Evolutionary conservation across 176 grass and related monocot species (phyloP).

Genomic region (Oryza meyeriana): DNA sequence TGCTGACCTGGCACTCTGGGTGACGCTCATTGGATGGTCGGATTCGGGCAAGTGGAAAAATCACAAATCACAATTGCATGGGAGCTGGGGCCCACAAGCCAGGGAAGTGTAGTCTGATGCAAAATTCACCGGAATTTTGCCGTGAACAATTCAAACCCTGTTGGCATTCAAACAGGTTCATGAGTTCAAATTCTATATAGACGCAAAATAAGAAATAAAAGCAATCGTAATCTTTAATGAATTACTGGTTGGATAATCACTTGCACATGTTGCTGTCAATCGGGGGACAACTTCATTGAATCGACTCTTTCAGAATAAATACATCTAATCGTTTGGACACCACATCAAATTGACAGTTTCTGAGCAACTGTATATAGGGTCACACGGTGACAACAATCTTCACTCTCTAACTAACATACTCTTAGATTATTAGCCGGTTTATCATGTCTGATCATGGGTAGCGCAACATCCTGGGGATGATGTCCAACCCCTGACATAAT

Average conservation of each 20-base stretch:
- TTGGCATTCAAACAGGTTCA: not conserved
- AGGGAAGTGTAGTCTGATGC: not conserved
- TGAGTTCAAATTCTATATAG: not conserved
- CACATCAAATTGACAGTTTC: not conserved
- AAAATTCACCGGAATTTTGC: not conserved
- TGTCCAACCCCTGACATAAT: not conserved
- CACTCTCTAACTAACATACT: constrained; percentile 5
- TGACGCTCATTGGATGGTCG: constrained; percentile 32
- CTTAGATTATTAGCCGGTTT: constrained; percentile 32
- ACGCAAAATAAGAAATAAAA: not conserved
- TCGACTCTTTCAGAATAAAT: not conserved
- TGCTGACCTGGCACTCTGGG: constrained; percentile 30
- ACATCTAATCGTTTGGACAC: not conserved
- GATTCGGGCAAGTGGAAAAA: constrained; percentile 28
- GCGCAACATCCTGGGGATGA: not conserved
- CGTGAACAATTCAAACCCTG: not conserved
- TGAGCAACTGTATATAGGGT: not conserved
- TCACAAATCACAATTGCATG: not conserved
- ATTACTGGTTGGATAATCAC: not conserved
- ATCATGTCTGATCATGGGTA: not conserved
- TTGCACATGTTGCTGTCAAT: constrained; percentile 9
- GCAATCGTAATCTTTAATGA: no score
- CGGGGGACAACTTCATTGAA: not conserved
- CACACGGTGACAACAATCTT: constrained; percentile 10
- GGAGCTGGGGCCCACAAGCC: not conserved